phyloP scores from a whole-genome alignment of 2,329 filamentous ascomycete species.

The Botrytis cinerea region DNA sequence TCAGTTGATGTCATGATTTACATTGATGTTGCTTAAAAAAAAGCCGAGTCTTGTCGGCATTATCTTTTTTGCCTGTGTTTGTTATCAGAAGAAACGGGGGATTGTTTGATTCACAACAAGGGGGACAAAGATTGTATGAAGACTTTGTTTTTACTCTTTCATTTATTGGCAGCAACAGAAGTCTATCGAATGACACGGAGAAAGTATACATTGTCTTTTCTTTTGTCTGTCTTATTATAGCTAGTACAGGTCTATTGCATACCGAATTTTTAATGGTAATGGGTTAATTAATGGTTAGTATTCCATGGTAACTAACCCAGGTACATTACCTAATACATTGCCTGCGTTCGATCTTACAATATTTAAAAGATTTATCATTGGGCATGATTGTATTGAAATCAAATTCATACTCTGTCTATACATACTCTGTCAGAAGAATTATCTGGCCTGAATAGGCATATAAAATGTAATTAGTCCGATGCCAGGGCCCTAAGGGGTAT shows the following conservation, averaged over 20 bases:
- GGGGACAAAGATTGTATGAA: not conserved
- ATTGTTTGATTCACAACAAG: not conserved
- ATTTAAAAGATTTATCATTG: no score
- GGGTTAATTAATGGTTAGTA: not conserved
- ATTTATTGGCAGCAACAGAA: not conserved
- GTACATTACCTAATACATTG: not conserved
- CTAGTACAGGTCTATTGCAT: not conserved
- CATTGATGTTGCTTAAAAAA: not conserved
- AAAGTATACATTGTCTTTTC: not conserved
- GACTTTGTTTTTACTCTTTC: not conserved
- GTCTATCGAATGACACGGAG: fast-evolving
- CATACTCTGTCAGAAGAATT: no score
- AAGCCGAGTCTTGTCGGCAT: not conserved
- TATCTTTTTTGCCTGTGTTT: not conserved
- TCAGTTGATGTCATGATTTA: not conserved
- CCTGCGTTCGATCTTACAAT: not conserved
- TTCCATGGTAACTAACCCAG: not conserved
- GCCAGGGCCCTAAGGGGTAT: no score
- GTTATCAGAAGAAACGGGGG: not conserved
- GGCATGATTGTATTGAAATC: not conserved
- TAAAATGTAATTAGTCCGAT: no score
- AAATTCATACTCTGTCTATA: not conserved
- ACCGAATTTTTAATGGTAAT: fast-evolving
- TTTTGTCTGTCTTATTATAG: not conserved
- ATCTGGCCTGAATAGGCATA: no score